Conservation (phyloP, 2,329 filamentous ascomycete genomes). For the Phaeosphaeria sp. region DNA sequence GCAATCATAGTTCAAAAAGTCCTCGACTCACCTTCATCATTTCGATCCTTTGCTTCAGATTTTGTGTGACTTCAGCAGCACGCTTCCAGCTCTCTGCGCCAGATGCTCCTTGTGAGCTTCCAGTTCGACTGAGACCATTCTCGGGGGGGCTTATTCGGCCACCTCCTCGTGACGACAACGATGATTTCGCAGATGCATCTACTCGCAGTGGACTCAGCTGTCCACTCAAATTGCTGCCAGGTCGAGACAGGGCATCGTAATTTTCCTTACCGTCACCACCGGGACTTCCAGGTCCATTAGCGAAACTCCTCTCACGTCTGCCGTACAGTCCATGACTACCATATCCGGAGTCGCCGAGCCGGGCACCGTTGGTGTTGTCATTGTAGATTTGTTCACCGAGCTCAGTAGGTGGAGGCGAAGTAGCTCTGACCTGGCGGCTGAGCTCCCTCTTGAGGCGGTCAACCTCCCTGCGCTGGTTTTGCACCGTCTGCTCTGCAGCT, state of each 20-base stretch:
- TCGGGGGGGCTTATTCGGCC: constrained; percentile 43
- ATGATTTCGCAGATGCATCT: constrained; percentile 42
- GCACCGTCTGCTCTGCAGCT: constrained; percentile 83
- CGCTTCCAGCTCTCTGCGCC: constrained; percentile 88
- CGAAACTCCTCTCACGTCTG: constrained; percentile 36
- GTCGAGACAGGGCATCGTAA: constrained; percentile 44
- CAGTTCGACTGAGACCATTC: constrained; percentile 27
- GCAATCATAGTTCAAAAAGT: not conserved
- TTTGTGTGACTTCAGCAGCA: constrained; percentile 96
- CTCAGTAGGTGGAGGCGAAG: constrained; percentile 62
- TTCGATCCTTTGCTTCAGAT: constrained; percentile 95
- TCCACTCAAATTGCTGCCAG: constrained; percentile 42
- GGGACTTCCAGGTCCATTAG: constrained; percentile 39
- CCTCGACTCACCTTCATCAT: constrained; percentile 80
- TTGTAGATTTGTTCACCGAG: constrained; percentile 58
- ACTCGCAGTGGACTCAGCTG: constrained; percentile 49
- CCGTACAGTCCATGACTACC: constrained; percentile 50
- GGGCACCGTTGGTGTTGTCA: constrained; percentile 60
- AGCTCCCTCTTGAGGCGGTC: constrained; percentile 91
- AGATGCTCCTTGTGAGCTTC: constrained; percentile 37
- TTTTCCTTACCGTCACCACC: constrained; percentile 58
- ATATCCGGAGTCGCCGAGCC: constrained; percentile 41
- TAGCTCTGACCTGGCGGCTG: constrained; percentile 58
- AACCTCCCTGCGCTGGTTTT: constrained; percentile 83
- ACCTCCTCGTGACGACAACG: constrained; percentile 41